Percentiles rank a stretch among this genome's conserved stretches.
phyloP scores from a whole-genome alignment of 2,329 filamentous ascomycete genomes.

The Penicillium olsonii region DNA sequence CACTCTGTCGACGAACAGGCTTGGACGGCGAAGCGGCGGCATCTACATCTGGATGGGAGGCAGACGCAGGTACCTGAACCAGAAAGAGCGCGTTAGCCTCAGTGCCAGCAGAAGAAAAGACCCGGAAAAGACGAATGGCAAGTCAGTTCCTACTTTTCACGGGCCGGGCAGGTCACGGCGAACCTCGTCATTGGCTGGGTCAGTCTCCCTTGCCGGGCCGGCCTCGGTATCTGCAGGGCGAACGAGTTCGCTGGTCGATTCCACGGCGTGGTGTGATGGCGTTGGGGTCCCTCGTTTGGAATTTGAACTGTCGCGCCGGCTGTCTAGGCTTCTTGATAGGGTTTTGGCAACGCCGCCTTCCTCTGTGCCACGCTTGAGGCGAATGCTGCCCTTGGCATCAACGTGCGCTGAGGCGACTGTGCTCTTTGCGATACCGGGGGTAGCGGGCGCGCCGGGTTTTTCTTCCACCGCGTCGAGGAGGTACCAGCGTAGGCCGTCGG shows the following conservation, averaged over 20 bases:
- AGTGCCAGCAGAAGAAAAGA: slow-evolving; percentile 5
- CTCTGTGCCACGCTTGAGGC: slow-evolving; percentile 54
- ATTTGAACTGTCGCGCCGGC: slow-evolving; percentile 80
- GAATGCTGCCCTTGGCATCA: slow-evolving; percentile 73
- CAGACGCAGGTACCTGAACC: not conserved
- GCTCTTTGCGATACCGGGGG: slow-evolving; percentile 85
- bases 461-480: slow-evolving; percentile 92
- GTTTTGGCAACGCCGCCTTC: slow-evolving; percentile 76
- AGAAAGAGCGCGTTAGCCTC: not conserved
- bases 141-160: slow-evolving; percentile 34
- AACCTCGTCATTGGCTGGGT: slow-evolving; percentile 50
- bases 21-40: slow-evolving; percentile 29
- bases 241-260: slow-evolving; percentile 39
- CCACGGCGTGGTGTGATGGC: slow-evolving; percentile 33
- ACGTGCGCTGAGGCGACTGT: slow-evolving; percentile 87
- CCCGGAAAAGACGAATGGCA: slow-evolving; percentile 24
- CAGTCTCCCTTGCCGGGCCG: slow-evolving; percentile 39
- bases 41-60: slow-evolving; percentile 1
- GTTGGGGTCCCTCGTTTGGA: slow-evolving; percentile 68
- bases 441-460: slow-evolving; percentile 87
- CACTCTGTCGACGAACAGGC: slow-evolving; percentile 21
- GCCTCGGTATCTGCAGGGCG: slow-evolving; percentile 39
- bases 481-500: slow-evolving; percentile 94
- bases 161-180: slow-evolving; percentile 49
- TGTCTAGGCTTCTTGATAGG: slow-evolving; percentile 84